phyloP scores from a whole-genome alignment of 768 basidiomycete species.

The Boletus tomentosulus region DNA sequence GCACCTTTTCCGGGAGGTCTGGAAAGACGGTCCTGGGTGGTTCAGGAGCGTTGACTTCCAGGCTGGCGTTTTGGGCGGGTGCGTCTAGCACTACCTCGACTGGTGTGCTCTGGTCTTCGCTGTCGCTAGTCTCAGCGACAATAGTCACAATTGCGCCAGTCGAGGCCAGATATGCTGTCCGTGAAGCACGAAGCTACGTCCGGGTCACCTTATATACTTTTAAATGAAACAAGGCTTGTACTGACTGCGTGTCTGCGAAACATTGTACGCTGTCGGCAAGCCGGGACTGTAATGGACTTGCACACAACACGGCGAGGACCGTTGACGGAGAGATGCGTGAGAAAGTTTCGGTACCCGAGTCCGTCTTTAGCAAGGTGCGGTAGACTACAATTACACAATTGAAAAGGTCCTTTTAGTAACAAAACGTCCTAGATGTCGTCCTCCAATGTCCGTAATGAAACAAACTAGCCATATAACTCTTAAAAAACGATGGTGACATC shows the following conservation, averaged over 20 bases:
- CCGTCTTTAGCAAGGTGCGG: too few species aligned
- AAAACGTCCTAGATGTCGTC: neutral
- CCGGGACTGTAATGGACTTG: too few species aligned
- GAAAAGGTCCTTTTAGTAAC: too few species aligned
- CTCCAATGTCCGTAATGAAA: neutral
- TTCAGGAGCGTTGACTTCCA: slow-evolving; percentile 3
- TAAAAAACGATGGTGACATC: slow-evolving; percentile 11
- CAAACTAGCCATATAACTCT: neutral
- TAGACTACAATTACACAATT: neutral
- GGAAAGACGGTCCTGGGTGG: slow-evolving; percentile 10
- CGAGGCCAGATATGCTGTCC: slow-evolving; percentile 20
- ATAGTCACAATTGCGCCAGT: slow-evolving; percentile 15
- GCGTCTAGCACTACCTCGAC: neutral
- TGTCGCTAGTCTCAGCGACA: slow-evolving; percentile 9
- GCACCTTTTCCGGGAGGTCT: slow-evolving; percentile 26
- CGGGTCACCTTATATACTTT: neutral
- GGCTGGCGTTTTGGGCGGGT: neutral
- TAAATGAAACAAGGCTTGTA: neutral
- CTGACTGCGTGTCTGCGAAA: slow-evolving; percentile 26
- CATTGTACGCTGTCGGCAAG: slow-evolving; percentile 1
- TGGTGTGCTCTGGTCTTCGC: neutral
- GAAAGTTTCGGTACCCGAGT: neutral
- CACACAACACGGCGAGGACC: neutral
- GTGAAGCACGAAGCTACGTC: slow-evolving; percentile 22
- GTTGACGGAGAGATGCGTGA: slow-evolving; percentile 16